Conservation (phyloP, 2,329 filamentous ascomycete species). For the Exserohilum turcica region DNA sequence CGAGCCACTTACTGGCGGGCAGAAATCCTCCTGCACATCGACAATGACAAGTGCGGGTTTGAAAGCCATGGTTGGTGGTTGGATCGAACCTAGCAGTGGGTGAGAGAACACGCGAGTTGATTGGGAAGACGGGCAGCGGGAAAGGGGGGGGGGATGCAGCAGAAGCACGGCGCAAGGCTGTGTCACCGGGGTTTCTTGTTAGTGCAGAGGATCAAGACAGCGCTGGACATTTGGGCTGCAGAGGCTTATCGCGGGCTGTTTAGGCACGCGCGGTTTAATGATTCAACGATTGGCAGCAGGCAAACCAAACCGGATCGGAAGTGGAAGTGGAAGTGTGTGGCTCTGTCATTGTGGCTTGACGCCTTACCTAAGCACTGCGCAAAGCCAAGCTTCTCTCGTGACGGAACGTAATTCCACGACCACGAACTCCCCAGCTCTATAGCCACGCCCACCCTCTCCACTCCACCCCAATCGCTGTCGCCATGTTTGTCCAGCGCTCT, state of each 20-base stretch:
- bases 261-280: slow-evolving; percentile 5
- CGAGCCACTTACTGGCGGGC: slow-evolving; percentile 71
- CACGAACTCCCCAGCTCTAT: slow-evolving; percentile 33
- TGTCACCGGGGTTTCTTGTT: not conserved
- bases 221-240: slow-evolving; percentile 13
- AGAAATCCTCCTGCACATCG: slow-evolving; percentile 95
- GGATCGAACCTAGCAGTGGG: not conserved
- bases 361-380: slow-evolving; percentile 24
- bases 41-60: slow-evolving; percentile 72
- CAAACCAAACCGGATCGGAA: not conserved
- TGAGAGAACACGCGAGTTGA: not conserved
- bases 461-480: slow-evolving; percentile 46
- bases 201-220: slow-evolving; percentile 8
- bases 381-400: slow-evolving; percentile 27
- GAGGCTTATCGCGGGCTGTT: not conserved
- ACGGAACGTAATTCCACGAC: slow-evolving; percentile 33
- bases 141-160: not conserved
- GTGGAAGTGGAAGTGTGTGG: too few species aligned
- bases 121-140: not conserved
- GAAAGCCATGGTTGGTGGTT: slow-evolving; percentile 30
- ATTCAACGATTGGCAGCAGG: slow-evolving; percentile 6
- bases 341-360: slow-evolving; percentile 11
- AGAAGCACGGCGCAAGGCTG: not conserved
- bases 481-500: slow-evolving; percentile 58
- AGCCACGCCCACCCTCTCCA: slow-evolving; percentile 40